These are phyloP conservation scores for Dichotomopilus funicola DNA, from an alignment of 2,329 filamentous ascomycete genomes.

Conservation along the genomic window DNA sequence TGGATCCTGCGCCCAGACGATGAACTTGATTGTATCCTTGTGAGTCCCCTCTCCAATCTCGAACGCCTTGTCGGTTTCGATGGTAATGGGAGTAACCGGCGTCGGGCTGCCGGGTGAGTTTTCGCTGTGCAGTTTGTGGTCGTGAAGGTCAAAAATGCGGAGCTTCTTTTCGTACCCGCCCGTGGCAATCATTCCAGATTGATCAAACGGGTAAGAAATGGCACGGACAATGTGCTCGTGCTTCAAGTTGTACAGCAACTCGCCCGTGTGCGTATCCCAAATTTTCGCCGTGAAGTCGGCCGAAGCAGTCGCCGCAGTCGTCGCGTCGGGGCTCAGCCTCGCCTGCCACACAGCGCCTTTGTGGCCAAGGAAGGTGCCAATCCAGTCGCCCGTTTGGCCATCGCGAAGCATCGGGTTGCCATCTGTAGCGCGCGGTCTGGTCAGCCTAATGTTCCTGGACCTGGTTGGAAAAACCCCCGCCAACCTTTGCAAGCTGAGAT, in stretches of 20 bases:
- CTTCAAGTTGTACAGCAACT: constrained; percentile 77
- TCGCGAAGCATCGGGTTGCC: constrained; percentile 98
- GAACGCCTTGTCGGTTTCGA: constrained; percentile 60
- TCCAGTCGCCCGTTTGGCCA: constrained; percentile 94
- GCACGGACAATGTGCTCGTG: constrained; percentile 95
- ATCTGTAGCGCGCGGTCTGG: constrained; percentile 47
- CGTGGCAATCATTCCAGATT: constrained; percentile 79
- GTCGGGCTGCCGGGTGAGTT: constrained; percentile 30
- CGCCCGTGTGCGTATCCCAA: constrained; percentile 94
- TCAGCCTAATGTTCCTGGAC: constrained; percentile 19
- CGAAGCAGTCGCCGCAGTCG: constrained; percentile 83
- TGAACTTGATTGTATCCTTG: constrained; percentile 85
- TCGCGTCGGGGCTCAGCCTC: constrained; percentile 79
- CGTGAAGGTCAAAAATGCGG: constrained; percentile 80
- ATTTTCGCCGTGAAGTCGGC: constrained; percentile 96
- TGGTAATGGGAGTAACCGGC: constrained; percentile 36
- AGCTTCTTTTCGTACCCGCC: constrained; percentile 96
- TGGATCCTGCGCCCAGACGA: constrained; percentile 86
- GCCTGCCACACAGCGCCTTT: constrained; percentile 98
- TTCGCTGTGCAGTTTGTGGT: constrained; percentile 38
- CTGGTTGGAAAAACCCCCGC: constrained; percentile 2
- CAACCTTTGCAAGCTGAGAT: constrained; percentile 88
- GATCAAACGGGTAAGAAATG: constrained; percentile 79
- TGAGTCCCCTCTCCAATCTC: constrained; percentile 86
- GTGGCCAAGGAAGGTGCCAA: constrained; percentile 95